Conservation (phyloP, 345 rosid genomes). For the Alliaria petiolata region DNA sequence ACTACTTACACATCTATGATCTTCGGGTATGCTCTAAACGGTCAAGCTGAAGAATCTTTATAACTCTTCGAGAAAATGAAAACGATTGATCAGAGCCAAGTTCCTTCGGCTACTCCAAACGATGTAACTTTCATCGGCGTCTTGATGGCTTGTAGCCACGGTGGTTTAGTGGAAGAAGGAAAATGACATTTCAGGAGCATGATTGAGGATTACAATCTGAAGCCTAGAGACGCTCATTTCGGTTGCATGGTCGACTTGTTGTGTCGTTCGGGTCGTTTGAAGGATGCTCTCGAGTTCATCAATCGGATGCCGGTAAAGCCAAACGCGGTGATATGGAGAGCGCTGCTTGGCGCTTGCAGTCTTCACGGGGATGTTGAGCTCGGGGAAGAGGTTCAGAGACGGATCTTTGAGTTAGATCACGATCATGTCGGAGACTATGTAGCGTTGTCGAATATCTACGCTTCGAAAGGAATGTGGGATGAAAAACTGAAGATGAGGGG, state of each 20-base stretch:
- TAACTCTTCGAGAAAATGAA: conserved; percentile 35
- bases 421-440: conserved; percentile 34
- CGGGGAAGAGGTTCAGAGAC: conserved; percentile 28
- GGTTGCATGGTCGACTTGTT: conserved; percentile 41
- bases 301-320: conserved; percentile 26
- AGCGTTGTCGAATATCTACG: conserved; percentile 40
- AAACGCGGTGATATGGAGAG: conserved; percentile 38
- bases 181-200: conserved; percentile 29
- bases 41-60: conserved; percentile 36
- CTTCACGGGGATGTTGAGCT: conserved; percentile 29
- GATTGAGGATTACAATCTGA: conserved; percentile 33
- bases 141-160: conserved; percentile 45
- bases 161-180: conserved; percentile 41
- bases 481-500: conserved; percentile 24
- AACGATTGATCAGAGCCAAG: neutral
- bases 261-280: conserved; percentile 36
- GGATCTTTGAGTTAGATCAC: conserved; percentile 26
- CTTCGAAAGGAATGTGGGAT: conserved; percentile 43
- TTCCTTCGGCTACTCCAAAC: conserved; percentile 27
- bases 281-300: conserved; percentile 36
- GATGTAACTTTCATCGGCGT: conserved; percentile 45
- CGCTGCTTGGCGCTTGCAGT: conserved; percentile 33
- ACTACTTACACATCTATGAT: conserved; percentile 43
- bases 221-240: conserved; percentile 41
- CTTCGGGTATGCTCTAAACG: conserved; percentile 36